These are phyloP conservation scores for Monosporascus sp. DNA, from an alignment of 2,329 filamentous ascomycete species.

Conservation along the genomic window DNA sequence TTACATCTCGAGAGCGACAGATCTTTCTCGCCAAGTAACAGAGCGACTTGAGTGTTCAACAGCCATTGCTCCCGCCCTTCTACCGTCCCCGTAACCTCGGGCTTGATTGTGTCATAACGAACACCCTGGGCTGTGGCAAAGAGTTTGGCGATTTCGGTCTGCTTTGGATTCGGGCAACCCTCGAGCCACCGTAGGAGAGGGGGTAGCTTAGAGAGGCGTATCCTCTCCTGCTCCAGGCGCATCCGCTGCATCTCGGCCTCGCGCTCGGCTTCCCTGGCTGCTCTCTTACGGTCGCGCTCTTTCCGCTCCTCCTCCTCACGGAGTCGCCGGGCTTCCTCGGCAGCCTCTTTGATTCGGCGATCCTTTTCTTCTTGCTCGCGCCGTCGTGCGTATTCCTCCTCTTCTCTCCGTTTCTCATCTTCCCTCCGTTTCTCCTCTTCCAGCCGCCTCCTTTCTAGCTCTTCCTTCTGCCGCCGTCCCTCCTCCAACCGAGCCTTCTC, in stretches of 20 bases:
- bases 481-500: slow-evolving; percentile 25
- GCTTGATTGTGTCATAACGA: slow-evolving; percentile 58
- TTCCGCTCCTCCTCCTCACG: slow-evolving; percentile 48
- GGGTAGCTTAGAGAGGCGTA: slow-evolving; percentile 52
- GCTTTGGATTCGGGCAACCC: slow-evolving; percentile 45
- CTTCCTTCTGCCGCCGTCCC: slow-evolving; percentile 25
- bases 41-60: slow-evolving; percentile 58
- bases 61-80: slow-evolving; percentile 62
- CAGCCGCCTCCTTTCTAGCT: slow-evolving; percentile 16
- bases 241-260: slow-evolving; percentile 48
- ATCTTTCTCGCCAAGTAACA: slow-evolving; percentile 62
- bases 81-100: slow-evolving; percentile 44
- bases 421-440: slow-evolving; percentile 36
- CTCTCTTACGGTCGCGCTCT: slow-evolving; percentile 41
- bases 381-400: slow-evolving; percentile 31
- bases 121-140: slow-evolving; percentile 56
- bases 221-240: slow-evolving; percentile 50
- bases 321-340: slow-evolving; percentile 43
- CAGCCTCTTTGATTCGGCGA: slow-evolving; percentile 42
- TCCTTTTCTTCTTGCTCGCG: slow-evolving; percentile 42
- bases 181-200: slow-evolving; percentile 58
- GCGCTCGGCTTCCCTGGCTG: slow-evolving; percentile 39
- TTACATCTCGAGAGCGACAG: slow-evolving; percentile 54
- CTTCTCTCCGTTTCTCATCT: slow-evolving; percentile 31
- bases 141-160: slow-evolving; percentile 43